Percentiles rank a stretch among this genome's conserved stretches.
Conservation (phyloP, 2,329 filamentous ascomycete species). For the Ilyonectria sp. region DNA sequence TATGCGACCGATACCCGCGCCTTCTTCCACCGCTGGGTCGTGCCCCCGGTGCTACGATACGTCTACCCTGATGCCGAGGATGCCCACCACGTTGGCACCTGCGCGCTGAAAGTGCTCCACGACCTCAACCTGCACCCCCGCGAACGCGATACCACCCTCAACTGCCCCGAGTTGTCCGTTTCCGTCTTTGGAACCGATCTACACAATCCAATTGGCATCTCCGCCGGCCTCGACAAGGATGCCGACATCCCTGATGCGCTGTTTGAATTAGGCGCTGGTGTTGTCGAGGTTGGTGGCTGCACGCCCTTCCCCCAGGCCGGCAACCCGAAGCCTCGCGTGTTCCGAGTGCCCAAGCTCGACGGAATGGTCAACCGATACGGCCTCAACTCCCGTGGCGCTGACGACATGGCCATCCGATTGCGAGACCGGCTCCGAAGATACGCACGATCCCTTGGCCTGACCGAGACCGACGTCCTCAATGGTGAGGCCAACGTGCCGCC, state of each 20-base stretch:
- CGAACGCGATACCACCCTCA: slow-evolving; percentile 73
- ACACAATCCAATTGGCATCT: slow-evolving; percentile 91
- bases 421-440: slow-evolving; percentile 84
- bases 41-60: slow-evolving; percentile 76
- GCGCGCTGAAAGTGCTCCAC: slow-evolving; percentile 80
- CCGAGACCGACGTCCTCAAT: slow-evolving; percentile 81
- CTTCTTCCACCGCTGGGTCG: slow-evolving; percentile 77
- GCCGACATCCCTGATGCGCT: slow-evolving; percentile 89
- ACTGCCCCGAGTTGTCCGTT: slow-evolving; percentile 52
- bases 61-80: slow-evolving; percentile 86
- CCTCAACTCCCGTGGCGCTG: slow-evolving; percentile 91
- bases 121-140: slow-evolving; percentile 83
- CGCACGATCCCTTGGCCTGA: slow-evolving; percentile 79
- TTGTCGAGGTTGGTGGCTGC: slow-evolving; percentile 94
- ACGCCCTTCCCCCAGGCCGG: slow-evolving; percentile 90
- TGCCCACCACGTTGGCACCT: slow-evolving; percentile 87
- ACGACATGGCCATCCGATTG: slow-evolving; percentile 85
- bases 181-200: slow-evolving; percentile 83
- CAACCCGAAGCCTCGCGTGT: slow-evolving; percentile 90
- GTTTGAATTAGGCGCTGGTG: slow-evolving; percentile 85
- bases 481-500: slow-evolving; percentile 84
- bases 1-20: slow-evolving; percentile 84
- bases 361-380: slow-evolving; percentile 97
- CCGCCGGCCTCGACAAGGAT: slow-evolving; percentile 96
- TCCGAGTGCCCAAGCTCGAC: slow-evolving; percentile 85